Percentiles rank a stretch among this genome's conserved stretches.
Evolutionary conservation across 768 basidiomycete species (phyloP).

Genomic region (Botryobasidium botryosum): DNA sequence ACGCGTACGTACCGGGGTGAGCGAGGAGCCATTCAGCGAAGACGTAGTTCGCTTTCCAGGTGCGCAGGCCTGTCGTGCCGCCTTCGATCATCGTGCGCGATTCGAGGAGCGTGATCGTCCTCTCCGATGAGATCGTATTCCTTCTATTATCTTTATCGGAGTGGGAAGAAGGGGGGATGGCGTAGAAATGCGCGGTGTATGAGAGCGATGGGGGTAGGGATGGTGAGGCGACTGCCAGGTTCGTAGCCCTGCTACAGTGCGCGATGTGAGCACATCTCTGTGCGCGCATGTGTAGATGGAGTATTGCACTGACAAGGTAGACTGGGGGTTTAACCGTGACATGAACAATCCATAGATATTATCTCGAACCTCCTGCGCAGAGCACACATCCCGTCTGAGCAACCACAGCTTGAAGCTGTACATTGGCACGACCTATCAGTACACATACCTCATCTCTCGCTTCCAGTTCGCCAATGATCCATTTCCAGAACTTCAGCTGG

Average conservation of each 20-base stretch:
- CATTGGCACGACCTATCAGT: too few relatives aligned
- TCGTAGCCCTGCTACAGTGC: too few relatives aligned
- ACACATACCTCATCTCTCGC: neutral
- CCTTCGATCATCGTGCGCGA: conserved; percentile 55
- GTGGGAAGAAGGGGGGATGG: conserved; percentile 12
- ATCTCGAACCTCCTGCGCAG: too few relatives aligned
- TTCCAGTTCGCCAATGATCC: neutral
- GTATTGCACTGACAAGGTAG: too few relatives aligned
- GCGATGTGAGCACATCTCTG: too few relatives aligned
- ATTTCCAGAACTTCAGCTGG: neutral
- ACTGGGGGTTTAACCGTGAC: too few relatives aligned
- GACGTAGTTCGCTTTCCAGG: conserved; percentile 58
- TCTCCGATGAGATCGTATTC: conserved; percentile 22
- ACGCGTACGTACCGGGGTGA: conserved; percentile 33
- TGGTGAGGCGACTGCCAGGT: too few relatives aligned
- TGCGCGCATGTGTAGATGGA: too few relatives aligned
- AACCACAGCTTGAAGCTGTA: too few relatives aligned
- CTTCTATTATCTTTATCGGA: conserved; percentile 10
- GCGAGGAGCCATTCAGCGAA: conserved; percentile 43
- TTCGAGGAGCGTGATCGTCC: conserved; percentile 39
- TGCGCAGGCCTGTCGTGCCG: conserved; percentile 65
- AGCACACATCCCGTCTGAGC: too few relatives aligned
- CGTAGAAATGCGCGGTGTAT: conserved; percentile 54
- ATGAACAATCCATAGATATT: too few relatives aligned
- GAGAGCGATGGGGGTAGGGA: conserved; percentile 31